phyloP scores from a whole-genome alignment of 306 rosid species.

The Prunus armeniaca region DNA sequence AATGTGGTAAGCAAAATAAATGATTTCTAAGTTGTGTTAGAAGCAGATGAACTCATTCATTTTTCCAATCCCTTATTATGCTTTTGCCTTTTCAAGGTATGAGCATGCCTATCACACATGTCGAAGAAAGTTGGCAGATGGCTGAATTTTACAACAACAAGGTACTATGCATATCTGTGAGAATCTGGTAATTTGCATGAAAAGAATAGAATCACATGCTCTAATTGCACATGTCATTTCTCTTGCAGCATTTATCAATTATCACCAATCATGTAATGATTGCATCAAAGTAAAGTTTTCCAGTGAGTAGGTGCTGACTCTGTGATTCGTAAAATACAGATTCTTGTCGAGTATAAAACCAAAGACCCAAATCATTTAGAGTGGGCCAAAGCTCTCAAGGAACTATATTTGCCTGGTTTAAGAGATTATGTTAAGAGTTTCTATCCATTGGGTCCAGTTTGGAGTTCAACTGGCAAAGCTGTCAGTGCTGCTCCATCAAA shows the following conservation, averaged over 20 bases:
- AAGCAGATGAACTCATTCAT: constrained; percentile 4
- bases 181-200: constrained; percentile 15
- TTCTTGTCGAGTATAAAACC: constrained; percentile 82
- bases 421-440: constrained; percentile 83
- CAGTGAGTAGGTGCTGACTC: constrained; percentile 13
- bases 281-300: constrained; percentile 2
- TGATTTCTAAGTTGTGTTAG: constrained; percentile 18
- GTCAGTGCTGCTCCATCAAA: constrained; percentile 50
- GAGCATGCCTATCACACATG: constrained; percentile 98
- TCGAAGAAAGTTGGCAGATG: constrained; percentile 99
- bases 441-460: constrained; percentile 87
- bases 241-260: background rate
- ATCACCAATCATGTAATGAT: background rate
- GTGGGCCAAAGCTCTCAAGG: constrained; percentile 97
- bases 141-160: constrained; percentile 97
- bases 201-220: background rate
- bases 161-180: constrained; percentile 48
- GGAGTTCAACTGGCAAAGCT: constrained; percentile 75
- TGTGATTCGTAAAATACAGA: constrained; percentile 43
- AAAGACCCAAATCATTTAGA: constrained; percentile 93
- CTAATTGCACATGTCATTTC: background rate
- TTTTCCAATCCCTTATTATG: constrained; percentile 20
- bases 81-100: constrained; percentile 58
- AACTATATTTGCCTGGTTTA: constrained; percentile 87
- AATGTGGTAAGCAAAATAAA: constrained; percentile 57